Percentiles rank a stretch among this genome's conserved stretches.
Evolutionary conservation across 768 basidiomycete genomes (phyloP).

Genomic region (Tephrocybe sp.): DNA sequence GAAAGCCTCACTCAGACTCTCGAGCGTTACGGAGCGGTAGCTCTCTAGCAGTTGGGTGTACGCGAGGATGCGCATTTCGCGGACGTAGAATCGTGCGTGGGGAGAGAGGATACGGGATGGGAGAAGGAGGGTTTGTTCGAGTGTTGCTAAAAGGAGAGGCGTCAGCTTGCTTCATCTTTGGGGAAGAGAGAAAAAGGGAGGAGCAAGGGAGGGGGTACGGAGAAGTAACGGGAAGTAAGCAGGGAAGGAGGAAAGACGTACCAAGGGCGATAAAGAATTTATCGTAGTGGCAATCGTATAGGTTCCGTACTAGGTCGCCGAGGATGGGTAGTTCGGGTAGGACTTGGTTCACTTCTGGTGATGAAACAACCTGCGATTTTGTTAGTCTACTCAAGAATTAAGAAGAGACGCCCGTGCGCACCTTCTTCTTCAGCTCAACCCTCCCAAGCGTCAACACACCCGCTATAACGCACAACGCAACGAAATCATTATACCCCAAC

Average conservation of each 20-base stretch:
- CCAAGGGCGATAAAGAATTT: slow-evolving; percentile 92
- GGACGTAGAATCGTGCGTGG: slow-evolving; percentile 87
- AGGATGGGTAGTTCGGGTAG: slow-evolving; percentile 82
- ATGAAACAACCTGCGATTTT: slow-evolving; percentile 62
- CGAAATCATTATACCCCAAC: slow-evolving; percentile 86
- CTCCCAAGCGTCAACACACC: slow-evolving; percentile 74
- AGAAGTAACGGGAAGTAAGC: background rate
- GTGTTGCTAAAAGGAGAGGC: slow-evolving; percentile 54
- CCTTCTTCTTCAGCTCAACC: slow-evolving; percentile 92
- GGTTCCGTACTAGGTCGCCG: slow-evolving; percentile 78
- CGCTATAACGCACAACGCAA: slow-evolving; percentile 81
- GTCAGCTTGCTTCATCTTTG: slow-evolving; percentile 3
- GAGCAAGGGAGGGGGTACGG: background rate
- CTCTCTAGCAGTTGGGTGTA: slow-evolving; percentile 91
- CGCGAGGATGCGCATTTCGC: slow-evolving; percentile 95
- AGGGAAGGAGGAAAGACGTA: slow-evolving; percentile 28
- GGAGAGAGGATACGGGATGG: slow-evolving; percentile 84
- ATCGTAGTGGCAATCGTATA: slow-evolving; percentile 93
- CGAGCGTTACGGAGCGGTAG: slow-evolving; percentile 86
- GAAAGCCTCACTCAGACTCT: slow-evolving; percentile 83
- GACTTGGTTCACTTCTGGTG: slow-evolving; percentile 87
- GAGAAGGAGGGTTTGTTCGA: slow-evolving; percentile 87
- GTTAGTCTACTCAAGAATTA: background rate
- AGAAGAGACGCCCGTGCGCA: too few relatives aligned
- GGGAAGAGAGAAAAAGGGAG: background rate